These are phyloP conservation scores for Nakazawaea ishiwadae DNA, from an alignment of 805 yeast genomes.

Conservation along the genomic window DNA sequence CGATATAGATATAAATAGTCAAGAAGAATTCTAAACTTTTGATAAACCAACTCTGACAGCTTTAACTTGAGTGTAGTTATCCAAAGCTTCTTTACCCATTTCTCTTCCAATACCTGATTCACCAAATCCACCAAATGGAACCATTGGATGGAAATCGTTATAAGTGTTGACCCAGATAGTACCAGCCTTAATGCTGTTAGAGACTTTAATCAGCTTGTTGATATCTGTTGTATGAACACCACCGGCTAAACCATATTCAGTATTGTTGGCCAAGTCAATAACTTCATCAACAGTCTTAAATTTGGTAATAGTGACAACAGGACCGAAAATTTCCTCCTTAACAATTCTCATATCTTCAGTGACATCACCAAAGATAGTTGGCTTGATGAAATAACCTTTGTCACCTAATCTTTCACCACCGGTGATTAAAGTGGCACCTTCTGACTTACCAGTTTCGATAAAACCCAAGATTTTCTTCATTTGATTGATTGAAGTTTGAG, in stretches of 20 bases:
- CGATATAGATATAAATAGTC: too few relatives aligned
- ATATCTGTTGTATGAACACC: conserved; percentile 75
- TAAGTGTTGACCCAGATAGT: conserved; percentile 78
- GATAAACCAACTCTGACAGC: conserved; percentile 36
- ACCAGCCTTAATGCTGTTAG: conserved; percentile 70
- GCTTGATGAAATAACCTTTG: conserved; percentile 70
- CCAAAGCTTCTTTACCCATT: conserved; percentile 65
- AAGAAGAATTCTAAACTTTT: too few relatives aligned
- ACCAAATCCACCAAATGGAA: conserved; percentile 71
- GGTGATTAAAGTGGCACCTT: conserved; percentile 66
- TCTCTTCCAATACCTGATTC: conserved; percentile 71
- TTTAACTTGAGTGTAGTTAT: conserved; percentile 60
- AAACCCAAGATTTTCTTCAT: conserved; percentile 59
- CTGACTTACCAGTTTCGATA: conserved; percentile 58
- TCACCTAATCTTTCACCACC: conserved; percentile 78
- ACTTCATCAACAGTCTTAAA: conserved; percentile 74
- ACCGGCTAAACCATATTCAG: conserved; percentile 83
- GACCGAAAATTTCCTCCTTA: conserved; percentile 90
- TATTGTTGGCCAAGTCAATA: conserved; percentile 66
- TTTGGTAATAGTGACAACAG: conserved; percentile 73
- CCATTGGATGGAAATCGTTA: conserved; percentile 61
- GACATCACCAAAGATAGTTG: conserved; percentile 86
- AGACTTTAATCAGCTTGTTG: conserved; percentile 60
- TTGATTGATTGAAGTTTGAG: conserved; percentile 68
- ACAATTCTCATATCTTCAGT: conserved; percentile 69